phyloP scores from a whole-genome alignment of 345 rosid genomes.

The Euclidium syriacum region DNA sequence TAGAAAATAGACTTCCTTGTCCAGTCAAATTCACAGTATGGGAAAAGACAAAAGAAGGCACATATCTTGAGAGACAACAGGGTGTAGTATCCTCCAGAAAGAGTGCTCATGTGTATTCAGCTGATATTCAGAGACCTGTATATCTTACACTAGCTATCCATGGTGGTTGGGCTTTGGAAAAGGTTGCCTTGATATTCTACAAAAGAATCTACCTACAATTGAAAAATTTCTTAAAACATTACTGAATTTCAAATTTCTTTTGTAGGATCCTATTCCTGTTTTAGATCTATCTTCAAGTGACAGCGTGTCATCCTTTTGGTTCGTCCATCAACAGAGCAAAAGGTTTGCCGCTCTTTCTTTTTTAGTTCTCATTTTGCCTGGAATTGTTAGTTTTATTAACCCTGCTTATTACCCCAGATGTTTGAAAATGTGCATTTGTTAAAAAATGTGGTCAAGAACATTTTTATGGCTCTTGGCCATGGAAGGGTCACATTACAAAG shows the following conservation, averaged over 20 bases:
- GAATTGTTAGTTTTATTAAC: conserved; percentile 6
- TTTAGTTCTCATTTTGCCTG: background rate
- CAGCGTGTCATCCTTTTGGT: conserved; percentile 85
- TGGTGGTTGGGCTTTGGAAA: conserved; percentile 93
- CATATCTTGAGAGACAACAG: conserved; percentile 52
- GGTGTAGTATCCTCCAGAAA: conserved; percentile 62
- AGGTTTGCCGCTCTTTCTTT: conserved; percentile 46
- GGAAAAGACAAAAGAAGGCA: conserved; percentile 80
- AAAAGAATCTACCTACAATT: background rate
- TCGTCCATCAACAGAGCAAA: conserved; percentile 85
- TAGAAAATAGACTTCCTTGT: conserved; percentile 95
- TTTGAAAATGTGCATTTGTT: background rate
- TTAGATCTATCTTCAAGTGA: conserved; percentile 70
- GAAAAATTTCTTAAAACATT: background rate
- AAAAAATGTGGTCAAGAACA: background rate
- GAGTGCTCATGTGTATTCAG: conserved; percentile 61
- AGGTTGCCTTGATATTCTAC: conserved; percentile 43
- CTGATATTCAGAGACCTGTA: conserved; percentile 65
- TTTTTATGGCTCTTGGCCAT: conserved; percentile 10
- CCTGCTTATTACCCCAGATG: background rate
- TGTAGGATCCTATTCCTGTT: conserved; percentile 77
- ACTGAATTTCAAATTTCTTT: conserved; percentile 14
- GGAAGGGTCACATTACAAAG: background rate
- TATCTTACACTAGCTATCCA: conserved; percentile 70
- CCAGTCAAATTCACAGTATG: conserved; percentile 76